Conservation (phyloP, 2,329 filamentous ascomycete species). For the Fusarium nisikadoi region DNA sequence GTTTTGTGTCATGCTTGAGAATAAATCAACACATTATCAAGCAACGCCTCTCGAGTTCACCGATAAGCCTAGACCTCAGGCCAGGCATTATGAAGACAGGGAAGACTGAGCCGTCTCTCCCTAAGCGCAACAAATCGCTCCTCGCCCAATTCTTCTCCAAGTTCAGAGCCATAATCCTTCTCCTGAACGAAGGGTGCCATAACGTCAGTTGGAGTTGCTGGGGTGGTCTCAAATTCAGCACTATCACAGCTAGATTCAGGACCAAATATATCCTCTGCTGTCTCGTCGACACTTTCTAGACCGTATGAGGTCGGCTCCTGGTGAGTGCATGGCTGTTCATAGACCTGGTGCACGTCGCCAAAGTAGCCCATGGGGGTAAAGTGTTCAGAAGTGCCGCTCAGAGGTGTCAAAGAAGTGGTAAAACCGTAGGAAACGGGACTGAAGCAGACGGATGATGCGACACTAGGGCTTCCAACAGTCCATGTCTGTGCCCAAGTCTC, state of each 20-base stretch:
- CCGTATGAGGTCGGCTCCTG: background rate
- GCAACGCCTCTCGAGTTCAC: background rate
- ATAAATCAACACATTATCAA: background rate
- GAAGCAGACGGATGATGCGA: conserved; percentile 21
- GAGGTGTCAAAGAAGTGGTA: conserved; percentile 33
- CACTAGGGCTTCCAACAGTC: conserved; percentile 17
- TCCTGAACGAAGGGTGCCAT: background rate
- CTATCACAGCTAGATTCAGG: conserved; percentile 8
- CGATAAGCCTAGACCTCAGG: conserved; percentile 17
- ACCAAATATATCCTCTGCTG: conserved; percentile 26
- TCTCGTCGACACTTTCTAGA: conserved; percentile 45
- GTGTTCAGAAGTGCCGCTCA: conserved; percentile 45
- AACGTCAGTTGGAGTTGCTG: conserved; percentile 3
- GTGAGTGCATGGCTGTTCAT: conserved; percentile 1
- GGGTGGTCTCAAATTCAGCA: background rate
- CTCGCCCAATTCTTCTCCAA: background rate
- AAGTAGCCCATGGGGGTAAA: conserved; percentile 48
- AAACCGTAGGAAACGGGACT: conserved; percentile 25
- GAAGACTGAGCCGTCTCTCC: conserved; percentile 45
- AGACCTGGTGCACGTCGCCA: background rate
- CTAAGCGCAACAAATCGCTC: background rate
- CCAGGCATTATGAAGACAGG: conserved; percentile 44
- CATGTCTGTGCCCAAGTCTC: conserved; percentile 51
- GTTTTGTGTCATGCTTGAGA: background rate
- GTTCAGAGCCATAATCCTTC: conserved; percentile 6